These are phyloP conservation scores for Didymella lethalis DNA, from an alignment of 2,329 filamentous ascomycete species.

Conservation along the genomic window DNA sequence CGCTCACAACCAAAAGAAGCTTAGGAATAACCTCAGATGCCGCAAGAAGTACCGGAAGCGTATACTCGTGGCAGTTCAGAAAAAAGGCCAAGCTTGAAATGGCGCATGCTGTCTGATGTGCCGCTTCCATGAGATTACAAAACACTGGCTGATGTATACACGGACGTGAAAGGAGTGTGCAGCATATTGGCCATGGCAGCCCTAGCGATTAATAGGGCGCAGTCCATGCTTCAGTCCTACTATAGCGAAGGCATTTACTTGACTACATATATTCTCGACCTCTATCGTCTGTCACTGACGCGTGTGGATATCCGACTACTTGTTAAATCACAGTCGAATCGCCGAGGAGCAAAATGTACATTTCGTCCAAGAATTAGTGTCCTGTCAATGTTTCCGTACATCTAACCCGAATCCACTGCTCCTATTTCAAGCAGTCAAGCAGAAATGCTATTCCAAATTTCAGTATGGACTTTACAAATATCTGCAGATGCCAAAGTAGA, in stretches of 20 bases:
- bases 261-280: background rate
- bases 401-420: background rate
- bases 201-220: background rate
- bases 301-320: background rate
- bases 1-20: background rate
- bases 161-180: conserved; percentile 1
- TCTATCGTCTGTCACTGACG: background rate
- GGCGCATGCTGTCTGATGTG: background rate
- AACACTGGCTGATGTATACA: background rate
- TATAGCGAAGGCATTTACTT: background rate
- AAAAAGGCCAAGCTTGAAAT: background rate
- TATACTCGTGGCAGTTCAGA: background rate
- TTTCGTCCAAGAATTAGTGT: background rate
- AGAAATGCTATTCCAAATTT: background rate
- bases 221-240: background rate
- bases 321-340: background rate
- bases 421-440: background rate
- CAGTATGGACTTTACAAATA: no score
- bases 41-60: background rate
- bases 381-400: background rate
- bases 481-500: background rate
- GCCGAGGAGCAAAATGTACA: background rate
- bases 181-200: background rate
- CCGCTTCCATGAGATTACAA: background rate
- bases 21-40: background rate